Evolutionary conservation across 371 early-diverging fungal species (phyloP), one percentile per base, ranked within the genome.

Genomic region (Mucor circinelloides): DNA sequence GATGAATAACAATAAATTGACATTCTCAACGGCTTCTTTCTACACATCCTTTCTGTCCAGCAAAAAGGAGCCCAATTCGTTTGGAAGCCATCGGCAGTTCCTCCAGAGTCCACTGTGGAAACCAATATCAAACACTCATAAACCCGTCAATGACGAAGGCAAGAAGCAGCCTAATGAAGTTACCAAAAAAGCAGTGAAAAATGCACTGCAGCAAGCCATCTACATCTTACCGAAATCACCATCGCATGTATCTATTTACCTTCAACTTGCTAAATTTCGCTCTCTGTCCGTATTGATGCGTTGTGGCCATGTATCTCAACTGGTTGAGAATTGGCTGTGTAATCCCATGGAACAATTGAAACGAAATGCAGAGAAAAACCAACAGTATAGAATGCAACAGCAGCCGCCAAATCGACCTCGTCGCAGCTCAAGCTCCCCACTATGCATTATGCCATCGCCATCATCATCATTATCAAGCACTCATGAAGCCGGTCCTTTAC

Each of bases 261-360:
- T 66, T 7, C 66, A 66, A 21, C 32, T 66, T 28, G 54, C 66
- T 15, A 40, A 36, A n/a, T 42, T 66, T 40, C 54, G 60, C 17
- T 66, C 66, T 7, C 21, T 66, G 6, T 48, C 66, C 12, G 38
- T 60, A 23, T 50, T 66, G 10, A 30, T 66, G 21, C 59, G 66
- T 4, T 66, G 66, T 31, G 66, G 66, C 2, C 66, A 66, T 60
- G 31, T 60, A 23, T 66, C 66, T 31, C 60, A 40, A 60, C 40
- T 66, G 17, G 66, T 66, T 31, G 66, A 59, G 10, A 66, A 60
- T 13, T 66, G 66, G 66, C 42, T 66, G 13, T 59, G 66, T 15
- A 60, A 66, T 40, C 66, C 66, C 2, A 66, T 66, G 66, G 66
- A 66, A 10, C 66, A 66, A 40, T 40, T 66, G 17, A 66, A 66